These are phyloP conservation scores for Skeletonema potamos DNA, from an alignment of 108 stramenopile species.

Conservation along the genomic window DNA sequence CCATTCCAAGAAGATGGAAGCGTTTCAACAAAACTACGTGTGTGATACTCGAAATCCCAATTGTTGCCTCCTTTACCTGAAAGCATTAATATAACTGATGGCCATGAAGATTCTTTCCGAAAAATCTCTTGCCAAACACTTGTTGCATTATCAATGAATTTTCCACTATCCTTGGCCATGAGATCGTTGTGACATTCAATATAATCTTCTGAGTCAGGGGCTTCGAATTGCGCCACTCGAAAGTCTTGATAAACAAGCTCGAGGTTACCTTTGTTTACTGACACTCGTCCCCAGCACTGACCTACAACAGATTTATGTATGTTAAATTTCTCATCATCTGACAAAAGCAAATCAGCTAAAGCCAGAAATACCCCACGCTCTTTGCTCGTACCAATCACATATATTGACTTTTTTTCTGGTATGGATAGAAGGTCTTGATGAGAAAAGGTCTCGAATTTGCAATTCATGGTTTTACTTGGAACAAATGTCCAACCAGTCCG, in stretches of 20 bases:
- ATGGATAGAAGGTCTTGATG: constrained; percentile 10
- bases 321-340: constrained; percentile 15
- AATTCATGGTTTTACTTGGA: constrained; percentile 30
- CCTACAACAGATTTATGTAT: constrained; percentile 13
- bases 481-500: constrained; percentile 42
- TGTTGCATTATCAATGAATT: constrained; percentile 36
- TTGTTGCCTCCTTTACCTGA: constrained; percentile 6
- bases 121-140: constrained; percentile 44
- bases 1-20: constrained; percentile 29
- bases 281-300: constrained; percentile 43
- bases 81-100: constrained; percentile 30
- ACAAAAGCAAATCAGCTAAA: constrained; percentile 23
- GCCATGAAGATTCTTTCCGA: constrained; percentile 24
- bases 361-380: constrained; percentile 43
- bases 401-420: constrained; percentile 27
- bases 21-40: constrained; percentile 7
- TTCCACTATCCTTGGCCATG: constrained; percentile 17
- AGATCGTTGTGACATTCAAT: constrained; percentile 45
- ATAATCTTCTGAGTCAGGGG: not conserved
- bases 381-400: constrained; percentile 33
- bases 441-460: constrained; percentile 27
- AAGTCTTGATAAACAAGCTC: constrained; percentile 42
- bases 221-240: constrained; percentile 25
- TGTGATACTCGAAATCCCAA: constrained; percentile 33
- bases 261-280: constrained; percentile 26